A percentile compares a stretch with the other conserved stretches of the same genome.
These are phyloP conservation scores for Gyromitra esculenta DNA, from an alignment of 2,329 filamentous ascomycete species.

Conservation along the genomic window DNA sequence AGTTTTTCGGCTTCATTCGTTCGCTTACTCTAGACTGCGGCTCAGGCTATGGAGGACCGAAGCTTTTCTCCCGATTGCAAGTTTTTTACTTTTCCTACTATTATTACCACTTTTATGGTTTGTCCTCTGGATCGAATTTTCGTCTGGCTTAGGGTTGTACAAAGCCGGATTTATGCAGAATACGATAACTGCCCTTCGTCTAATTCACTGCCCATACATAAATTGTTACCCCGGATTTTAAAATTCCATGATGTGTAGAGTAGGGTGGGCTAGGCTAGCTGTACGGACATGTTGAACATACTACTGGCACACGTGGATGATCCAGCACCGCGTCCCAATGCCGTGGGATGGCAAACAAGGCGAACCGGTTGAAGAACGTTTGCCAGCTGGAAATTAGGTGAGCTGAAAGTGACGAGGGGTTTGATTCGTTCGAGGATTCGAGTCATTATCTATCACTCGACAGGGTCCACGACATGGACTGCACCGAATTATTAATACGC, in stretches of 20 bases:
- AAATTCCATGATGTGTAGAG: neutral
- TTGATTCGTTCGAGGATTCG: conserved; percentile 2
- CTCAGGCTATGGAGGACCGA: neutral
- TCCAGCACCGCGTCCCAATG: neutral
- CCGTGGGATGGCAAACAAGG: conserved; percentile 7
- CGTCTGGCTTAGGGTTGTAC: conserved; percentile 28
- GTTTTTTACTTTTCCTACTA: conserved; percentile 10
- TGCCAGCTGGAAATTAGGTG: conserved; percentile 24
- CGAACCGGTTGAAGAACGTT: neutral
- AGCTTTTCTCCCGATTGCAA: neutral
- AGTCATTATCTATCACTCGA: conserved; percentile 39
- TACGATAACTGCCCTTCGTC: conserved; percentile 37
- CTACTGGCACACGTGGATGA: conserved; percentile 38
- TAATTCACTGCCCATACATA: conserved; percentile 33
- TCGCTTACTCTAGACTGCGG: conserved; percentile 2
- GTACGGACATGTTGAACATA: conserved; percentile 3
- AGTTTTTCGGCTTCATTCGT: conserved; percentile 11
- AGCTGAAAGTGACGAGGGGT: neutral
- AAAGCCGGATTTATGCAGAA: conserved; percentile 35
- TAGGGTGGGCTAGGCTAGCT: conserved; percentile 10
- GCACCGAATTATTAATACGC: conserved; percentile 18
- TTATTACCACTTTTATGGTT: conserved; percentile 20
- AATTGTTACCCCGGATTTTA: conserved; percentile 8
- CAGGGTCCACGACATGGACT: conserved; percentile 16
- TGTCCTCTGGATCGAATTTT: conserved; percentile 31